Evolutionary conservation across 176 grass and related monocot genomes (phyloP).

Genomic region (Rhynchospora tenuis): DNA sequence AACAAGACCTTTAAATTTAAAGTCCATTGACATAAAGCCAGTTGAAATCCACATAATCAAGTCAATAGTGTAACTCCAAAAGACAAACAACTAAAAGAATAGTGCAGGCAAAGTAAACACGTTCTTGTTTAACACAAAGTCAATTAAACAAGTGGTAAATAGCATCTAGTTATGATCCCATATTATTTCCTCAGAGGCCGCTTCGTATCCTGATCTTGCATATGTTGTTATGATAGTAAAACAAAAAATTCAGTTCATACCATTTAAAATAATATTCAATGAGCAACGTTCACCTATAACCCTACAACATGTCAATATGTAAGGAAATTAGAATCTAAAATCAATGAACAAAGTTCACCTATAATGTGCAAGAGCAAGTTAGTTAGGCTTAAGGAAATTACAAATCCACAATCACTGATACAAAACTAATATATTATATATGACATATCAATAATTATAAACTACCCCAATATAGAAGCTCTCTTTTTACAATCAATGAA

Average conservation of each 20-base stretch:
- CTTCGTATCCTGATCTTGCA: conserved; percentile 88
- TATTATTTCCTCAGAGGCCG: conserved; percentile 57
- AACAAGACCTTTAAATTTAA: background rate
- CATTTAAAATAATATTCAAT: background rate
- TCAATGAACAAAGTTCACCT: no score
- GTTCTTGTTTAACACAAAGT: conserved; percentile 12
- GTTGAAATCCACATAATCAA: background rate
- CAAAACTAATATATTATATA: no score
- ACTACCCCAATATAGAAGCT: no score
- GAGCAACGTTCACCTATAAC: background rate
- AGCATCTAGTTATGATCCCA: background rate
- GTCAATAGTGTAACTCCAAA: background rate
- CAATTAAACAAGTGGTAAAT: conserved; percentile 15
- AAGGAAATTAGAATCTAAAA: no score
- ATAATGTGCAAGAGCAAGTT: no score
- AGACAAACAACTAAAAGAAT: background rate
- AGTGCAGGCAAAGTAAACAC: background rate
- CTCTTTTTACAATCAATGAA: no score
- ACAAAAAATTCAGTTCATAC: background rate
- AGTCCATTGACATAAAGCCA: background rate
- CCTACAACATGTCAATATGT: background rate
- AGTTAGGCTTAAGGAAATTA: no score
- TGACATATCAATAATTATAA: no score
- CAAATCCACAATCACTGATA: no score
- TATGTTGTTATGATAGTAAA: conserved; percentile 54